Base-by-base conservation (phyloP, 192 early-diverging fungal genomes). In the Oehlia diaphana region DNA sequence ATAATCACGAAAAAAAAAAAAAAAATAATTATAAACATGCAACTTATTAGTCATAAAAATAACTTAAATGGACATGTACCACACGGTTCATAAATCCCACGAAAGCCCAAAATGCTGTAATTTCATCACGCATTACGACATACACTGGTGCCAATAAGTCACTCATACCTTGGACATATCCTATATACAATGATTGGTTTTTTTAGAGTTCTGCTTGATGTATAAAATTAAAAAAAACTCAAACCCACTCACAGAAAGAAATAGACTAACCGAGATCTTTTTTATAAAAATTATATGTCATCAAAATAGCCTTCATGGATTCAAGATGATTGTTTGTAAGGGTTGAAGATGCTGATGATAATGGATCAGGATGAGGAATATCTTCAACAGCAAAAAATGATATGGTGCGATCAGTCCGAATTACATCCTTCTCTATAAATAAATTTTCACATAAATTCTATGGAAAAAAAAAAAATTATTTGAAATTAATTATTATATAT, bases 91-190 rank as follows among this genome's bases (percentile, higher is more conserved):
- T 99, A 72, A 96, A 92, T 16, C 86, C 89, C 0, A 89, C 90
- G 83, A 98, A 98, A 39, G 92, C 93, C 96, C 97, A 99, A 79
- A 99, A 99, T 1, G 95, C 89, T 33, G 96, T 87, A 33, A 90
- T 91, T 85, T 98, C 98, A 79, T 98, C 94, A 64, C 89, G 85
- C 84, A 97, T 93, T 6, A 96, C 93, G 13, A 91, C 94, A 87
- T 95, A 93, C 9, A 98, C 87, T 10, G 98, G 96, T 23, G 96
- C 92, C 58, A 96, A 86, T 26, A 99, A 86, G 79, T 99, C 98
- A 28, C 92, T 94, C 98, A 99, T 99, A 14, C 98, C 98, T 83
- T 99, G 97, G 1, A 98, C 97, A 79, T 97, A 98, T 31, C 96
- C 96, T 61, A 78, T 79, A 66, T 14, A 66, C 1, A 64, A 10